Percentiles rank a stretch among this genome's conserved stretches.
These are phyloP conservation scores for Aspergillus sclerotiicarbonarius DNA, from an alignment of 495 filamentous ascomycete species.

Conservation along the genomic window DNA sequence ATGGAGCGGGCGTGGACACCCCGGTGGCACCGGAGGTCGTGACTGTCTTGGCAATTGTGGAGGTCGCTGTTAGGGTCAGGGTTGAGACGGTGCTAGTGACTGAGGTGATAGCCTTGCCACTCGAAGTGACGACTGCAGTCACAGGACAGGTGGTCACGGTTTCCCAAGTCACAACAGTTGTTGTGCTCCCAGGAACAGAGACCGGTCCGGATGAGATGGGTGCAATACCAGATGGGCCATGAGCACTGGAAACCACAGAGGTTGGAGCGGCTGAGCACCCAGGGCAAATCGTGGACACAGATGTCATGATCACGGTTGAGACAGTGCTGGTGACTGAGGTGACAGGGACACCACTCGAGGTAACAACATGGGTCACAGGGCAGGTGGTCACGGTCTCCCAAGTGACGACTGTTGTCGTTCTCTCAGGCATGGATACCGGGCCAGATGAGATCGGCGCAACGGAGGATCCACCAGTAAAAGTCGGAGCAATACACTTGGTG, in stretches of 20 bases:
- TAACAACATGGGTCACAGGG: conserved; percentile 39
- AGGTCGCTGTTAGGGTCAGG: conserved; percentile 18
- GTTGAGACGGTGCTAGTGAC: conserved; percentile 34
- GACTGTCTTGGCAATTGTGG: conserved; percentile 20
- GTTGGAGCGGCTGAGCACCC: conserved; percentile 26
- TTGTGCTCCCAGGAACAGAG: conserved; percentile 12
- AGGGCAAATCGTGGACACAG: conserved; percentile 41
- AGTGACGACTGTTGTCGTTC: conserved; percentile 28
- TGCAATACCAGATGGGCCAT: too few relatives aligned
- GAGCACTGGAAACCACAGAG: conserved; percentile 3
- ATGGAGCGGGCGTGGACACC: conserved; percentile 25
- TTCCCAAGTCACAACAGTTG: conserved; percentile 24
- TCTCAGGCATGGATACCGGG: not conserved
- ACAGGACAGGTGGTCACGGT: conserved; percentile 26
- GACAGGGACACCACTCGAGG: conserved; percentile 32
- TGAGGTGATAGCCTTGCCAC: conserved; percentile 29
- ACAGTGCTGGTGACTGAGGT: conserved; percentile 38
- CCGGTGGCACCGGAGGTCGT: conserved; percentile 19
- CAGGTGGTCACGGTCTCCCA: conserved; percentile 44
- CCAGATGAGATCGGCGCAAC: conserved; percentile 8
- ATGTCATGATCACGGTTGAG: conserved; percentile 38
- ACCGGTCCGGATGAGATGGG: too few relatives aligned
- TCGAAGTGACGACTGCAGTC: conserved; percentile 30
- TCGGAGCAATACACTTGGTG: conserved; percentile 13
- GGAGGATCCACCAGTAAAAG: not conserved